Base-by-base conservation (phyloP, 2,329 filamentous ascomycete species). In the Aspergillus niger region DNA sequence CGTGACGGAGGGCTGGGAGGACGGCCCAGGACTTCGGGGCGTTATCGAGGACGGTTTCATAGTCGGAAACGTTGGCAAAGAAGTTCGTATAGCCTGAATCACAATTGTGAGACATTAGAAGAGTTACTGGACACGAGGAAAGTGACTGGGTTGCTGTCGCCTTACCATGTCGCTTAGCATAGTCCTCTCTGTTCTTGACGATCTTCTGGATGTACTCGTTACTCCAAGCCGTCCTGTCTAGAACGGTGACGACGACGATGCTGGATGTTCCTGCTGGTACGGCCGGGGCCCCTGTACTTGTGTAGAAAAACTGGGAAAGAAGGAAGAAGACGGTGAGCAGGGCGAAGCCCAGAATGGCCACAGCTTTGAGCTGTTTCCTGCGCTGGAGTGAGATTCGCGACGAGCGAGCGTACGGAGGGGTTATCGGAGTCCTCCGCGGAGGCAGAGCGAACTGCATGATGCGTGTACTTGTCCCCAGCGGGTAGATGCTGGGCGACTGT, bases 361-460 rank as follows among this genome's bases (percentile, higher is more conserved):
- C 72, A 3, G 85, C 77, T 73, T 87, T 87, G 57, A 89, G 71
- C 66, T 89, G 86, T 70, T 83, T 86, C 67, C 86, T 84, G 63
- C 90, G 85, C 64, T 78, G 70, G 44, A 70, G 66, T 30, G 75
- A 72, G 26, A 77, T 63, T 59, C 69, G 69, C 51, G 77, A 72
- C 24, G 76, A 71, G 79, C 71, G 86, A 80, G 65, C 83, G 78
- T 91, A 94, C 30, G 89, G 88, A 66, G 88, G 86, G 67, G 90
- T 86, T 72, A 89, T 87, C 66, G 91, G 94, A 72, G 85, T 87
- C 80, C 94, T 96, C 76, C 92, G 89, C 71, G 91, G 86, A 58
- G 92, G 92, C 70, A 96, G 88, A 65, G 93, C 92, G 82, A 94
- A 92, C 77, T 97, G 93, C 92, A 97, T 95, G 68, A 38, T 58